Evolutionary conservation across 805 yeast species (phyloP).

Genomic region (Ogataea haglerorum): DNA sequence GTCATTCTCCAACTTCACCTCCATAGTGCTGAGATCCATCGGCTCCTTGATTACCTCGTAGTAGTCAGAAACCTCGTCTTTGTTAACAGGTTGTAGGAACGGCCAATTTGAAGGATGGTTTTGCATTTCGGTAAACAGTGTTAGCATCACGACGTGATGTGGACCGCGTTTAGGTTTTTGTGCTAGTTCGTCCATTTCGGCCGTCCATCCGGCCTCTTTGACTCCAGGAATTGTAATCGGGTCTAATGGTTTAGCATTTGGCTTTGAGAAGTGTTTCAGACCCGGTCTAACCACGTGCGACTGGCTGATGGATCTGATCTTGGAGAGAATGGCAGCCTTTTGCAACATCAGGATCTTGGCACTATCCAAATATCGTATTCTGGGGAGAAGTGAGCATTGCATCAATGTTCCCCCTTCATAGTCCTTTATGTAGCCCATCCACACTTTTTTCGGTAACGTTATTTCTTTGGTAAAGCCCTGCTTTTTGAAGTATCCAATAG

Average conservation of each 20-base stretch:
- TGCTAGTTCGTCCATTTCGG: slow-evolving; percentile 96
- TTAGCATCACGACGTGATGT: slow-evolving; percentile 91
- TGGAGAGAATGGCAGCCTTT: slow-evolving; percentile 84
- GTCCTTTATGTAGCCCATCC: slow-evolving; percentile 99
- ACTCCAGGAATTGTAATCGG: slow-evolving; percentile 88
- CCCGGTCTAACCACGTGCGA: slow-evolving; percentile 85
- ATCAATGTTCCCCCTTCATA: slow-evolving; percentile 98
- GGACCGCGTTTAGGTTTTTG: slow-evolving; percentile 93
- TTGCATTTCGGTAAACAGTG: slow-evolving; percentile 80
- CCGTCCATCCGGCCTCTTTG: slow-evolving; percentile 94
- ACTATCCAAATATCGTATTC: slow-evolving; percentile 82
- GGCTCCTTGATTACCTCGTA: slow-evolving; percentile 96
- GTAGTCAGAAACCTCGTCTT: slow-evolving; percentile 93
- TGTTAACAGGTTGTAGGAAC: slow-evolving; percentile 86
- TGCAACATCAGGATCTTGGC: slow-evolving; percentile 82
- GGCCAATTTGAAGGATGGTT: slow-evolving; percentile 99
- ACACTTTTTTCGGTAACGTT: slow-evolving; percentile 73
- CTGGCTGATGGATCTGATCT: slow-evolving; percentile 73
- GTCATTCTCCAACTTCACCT: slow-evolving; percentile 85
- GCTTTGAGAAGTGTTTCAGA: slow-evolving; percentile 59
- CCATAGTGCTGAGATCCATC: slow-evolving; percentile 97
- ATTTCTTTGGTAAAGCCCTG: slow-evolving; percentile 98
- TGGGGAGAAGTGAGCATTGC: slow-evolving; percentile 95
- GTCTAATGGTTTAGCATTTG: slow-evolving; percentile 51
- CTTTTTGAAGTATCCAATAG: slow-evolving; percentile 96